phyloP scores from a whole-genome alignment of 1,284 basidiomycete genomes.

The Pseudomicrostroma phylloplanum region DNA sequence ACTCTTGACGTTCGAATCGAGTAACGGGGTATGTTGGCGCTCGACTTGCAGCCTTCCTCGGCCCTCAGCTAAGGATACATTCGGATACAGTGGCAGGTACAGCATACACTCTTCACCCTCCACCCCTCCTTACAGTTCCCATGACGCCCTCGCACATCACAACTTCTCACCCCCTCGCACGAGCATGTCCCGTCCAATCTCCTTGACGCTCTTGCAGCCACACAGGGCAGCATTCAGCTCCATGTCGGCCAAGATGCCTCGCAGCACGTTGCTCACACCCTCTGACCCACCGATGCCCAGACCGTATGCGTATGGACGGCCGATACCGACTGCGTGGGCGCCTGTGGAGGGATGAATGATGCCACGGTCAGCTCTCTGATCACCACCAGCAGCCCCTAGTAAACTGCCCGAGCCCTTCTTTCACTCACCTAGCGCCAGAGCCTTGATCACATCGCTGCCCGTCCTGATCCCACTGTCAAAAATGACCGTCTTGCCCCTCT shows the following conservation, averaged over 20 bases:
- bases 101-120: neutral
- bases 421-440: constrained; percentile 16
- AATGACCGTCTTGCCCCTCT: constrained; percentile 26
- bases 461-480: constrained; percentile 41
- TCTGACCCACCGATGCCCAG: constrained; percentile 35
- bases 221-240: constrained; percentile 20
- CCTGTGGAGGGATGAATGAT: constrained; percentile 16
- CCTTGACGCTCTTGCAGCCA: constrained; percentile 7
- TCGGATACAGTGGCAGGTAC: neutral
- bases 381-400: neutral
- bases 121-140: neutral
- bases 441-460: constrained; percentile 43
- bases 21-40: too few species aligned
- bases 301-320: constrained; percentile 43
- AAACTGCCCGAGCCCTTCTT: neutral
- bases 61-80: too few species aligned
- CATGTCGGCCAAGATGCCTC: constrained; percentile 36
- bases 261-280: constrained; percentile 36
- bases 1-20: too few species aligned
- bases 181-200: constrained; percentile 12
- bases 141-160: neutral
- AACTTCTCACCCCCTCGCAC: constrained; percentile 8
- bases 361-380: neutral
- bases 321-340: constrained; percentile 41
- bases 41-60: too few species aligned